These are phyloP conservation scores for Clonostachys rhizophaga DNA, from an alignment of 2,329 filamentous ascomycete genomes.

Conservation along the genomic window DNA sequence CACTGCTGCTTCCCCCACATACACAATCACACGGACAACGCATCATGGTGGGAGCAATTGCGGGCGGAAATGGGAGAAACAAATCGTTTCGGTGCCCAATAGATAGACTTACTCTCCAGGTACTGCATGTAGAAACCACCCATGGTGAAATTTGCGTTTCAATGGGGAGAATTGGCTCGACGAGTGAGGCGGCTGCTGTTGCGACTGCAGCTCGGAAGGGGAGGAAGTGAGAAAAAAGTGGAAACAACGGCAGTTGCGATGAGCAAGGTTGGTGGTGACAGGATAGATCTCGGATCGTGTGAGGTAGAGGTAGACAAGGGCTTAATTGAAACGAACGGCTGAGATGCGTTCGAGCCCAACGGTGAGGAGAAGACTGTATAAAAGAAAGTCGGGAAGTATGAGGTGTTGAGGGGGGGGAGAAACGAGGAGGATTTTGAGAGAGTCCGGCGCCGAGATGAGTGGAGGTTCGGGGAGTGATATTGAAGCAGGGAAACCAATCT, in stretches of 20 bases:
- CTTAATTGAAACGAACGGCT: slow-evolving; percentile 4
- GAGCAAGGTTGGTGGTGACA: neutral
- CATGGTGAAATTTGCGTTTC: slow-evolving; percentile 37
- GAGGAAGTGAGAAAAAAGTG: neutral
- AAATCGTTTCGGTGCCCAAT: too few species aligned
- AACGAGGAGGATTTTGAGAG: slow-evolving; percentile 6
- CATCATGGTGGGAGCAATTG: too few species aligned
- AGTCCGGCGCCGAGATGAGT: slow-evolving; percentile 4
- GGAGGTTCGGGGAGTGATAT: slow-evolving; percentile 12
- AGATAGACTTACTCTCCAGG: slow-evolving; percentile 61
- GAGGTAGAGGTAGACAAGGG: neutral
- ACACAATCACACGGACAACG: too few species aligned
- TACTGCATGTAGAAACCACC: slow-evolving; percentile 69
- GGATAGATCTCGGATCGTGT: too few species aligned
- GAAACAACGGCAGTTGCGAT: neutral
- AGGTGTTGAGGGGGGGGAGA: slow-evolving; percentile 6
- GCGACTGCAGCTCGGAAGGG: neutral
- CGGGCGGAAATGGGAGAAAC: too few species aligned
- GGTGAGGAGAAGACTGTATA: slow-evolving; percentile 22
- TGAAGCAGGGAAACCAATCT: slow-evolving; percentile 40
- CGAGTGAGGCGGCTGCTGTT: neutral
- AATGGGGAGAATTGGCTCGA: slow-evolving; percentile 9
- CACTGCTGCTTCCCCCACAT: too few species aligned
- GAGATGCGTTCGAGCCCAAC: slow-evolving; percentile 54
- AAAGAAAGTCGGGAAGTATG: slow-evolving; percentile 11